Percentiles rank a stretch among this genome's conserved stretches.
These are phyloP conservation scores for Cadophora sp. DNA, from an alignment of 2,329 filamentous ascomycete species.

Conservation along the genomic window DNA sequence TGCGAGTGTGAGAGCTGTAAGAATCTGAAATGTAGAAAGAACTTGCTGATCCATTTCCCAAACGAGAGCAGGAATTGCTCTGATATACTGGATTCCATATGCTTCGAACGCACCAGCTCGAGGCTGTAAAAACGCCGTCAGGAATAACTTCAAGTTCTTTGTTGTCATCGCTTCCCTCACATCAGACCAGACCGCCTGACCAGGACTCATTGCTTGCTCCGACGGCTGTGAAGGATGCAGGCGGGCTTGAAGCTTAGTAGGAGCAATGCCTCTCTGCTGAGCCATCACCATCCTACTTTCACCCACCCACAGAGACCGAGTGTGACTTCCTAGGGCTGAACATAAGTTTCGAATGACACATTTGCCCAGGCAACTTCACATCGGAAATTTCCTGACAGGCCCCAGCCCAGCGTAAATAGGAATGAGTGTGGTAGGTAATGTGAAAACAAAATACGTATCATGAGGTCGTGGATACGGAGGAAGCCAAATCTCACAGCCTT, in stretches of 20 bases:
- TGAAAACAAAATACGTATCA: slow-evolving; percentile 4
- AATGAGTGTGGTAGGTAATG: neutral
- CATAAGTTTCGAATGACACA: neutral
- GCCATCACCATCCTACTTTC: neutral
- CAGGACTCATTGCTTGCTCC: neutral
- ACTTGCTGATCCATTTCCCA: neutral
- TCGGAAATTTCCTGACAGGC: neutral
- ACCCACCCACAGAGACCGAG: neutral
- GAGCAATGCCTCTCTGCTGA: slow-evolving; percentile 1
- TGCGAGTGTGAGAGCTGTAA: no score
- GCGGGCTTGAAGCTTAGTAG: neutral
- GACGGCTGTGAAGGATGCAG: slow-evolving; percentile 3
- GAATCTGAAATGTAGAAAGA: neutral
- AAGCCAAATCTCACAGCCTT: neutral
- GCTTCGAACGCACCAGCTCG: neutral
- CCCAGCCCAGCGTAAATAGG: neutral
- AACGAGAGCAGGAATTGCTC: neutral
- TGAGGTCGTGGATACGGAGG: neutral
- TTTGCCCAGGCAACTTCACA: neutral
- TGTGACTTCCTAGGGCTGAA: neutral
- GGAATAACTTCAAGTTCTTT: neutral
- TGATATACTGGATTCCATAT: neutral
- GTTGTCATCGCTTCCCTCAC: neutral
- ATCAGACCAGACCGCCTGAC: neutral
- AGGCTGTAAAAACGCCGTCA: neutral